Conservation (phyloP, 1,139 yeast genomes). For the Blastobotrys serpentis region DNA sequence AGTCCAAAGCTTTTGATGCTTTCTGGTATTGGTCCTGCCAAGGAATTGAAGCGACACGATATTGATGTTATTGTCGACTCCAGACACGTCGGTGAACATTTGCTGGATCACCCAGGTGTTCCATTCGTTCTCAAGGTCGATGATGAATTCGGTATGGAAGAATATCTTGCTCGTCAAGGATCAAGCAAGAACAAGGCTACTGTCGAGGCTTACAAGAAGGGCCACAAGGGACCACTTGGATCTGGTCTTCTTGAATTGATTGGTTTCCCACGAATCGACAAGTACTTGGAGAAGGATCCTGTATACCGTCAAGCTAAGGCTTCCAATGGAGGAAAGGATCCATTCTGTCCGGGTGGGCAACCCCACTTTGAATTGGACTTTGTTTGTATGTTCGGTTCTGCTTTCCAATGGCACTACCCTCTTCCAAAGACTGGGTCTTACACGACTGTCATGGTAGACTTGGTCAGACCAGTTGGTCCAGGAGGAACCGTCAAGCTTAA, state of each 20-base stretch:
- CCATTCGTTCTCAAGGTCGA: constrained; percentile 29
- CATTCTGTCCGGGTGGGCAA: constrained; percentile 31
- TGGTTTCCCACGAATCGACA: constrained; percentile 23
- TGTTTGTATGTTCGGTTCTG: constrained; percentile 30
- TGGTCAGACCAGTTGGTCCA: constrained; percentile 32
- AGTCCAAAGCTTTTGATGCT: constrained; percentile 35
- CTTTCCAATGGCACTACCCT: constrained; percentile 34
- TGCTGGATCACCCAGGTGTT: constrained; percentile 35
- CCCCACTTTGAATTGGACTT: constrained; percentile 33
- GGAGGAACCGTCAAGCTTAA: constrained; percentile 30
- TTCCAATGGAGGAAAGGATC: constrained; percentile 31
- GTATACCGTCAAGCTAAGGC: constrained; percentile 26
- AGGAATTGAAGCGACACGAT: constrained; percentile 27
- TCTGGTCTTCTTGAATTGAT: constrained; percentile 30
- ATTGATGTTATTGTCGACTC: constrained; percentile 31
- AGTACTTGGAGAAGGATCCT: constrained; percentile 27
- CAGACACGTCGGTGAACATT: constrained; percentile 33
- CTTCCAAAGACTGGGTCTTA: constrained; percentile 29
- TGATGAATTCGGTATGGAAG: constrained; percentile 29
- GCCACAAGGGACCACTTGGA: constrained; percentile 26
- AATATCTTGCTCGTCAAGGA: constrained; percentile 25
- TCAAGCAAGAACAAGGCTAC: constrained; percentile 22
- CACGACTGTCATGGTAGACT: constrained; percentile 29
- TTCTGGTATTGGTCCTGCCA: constrained; percentile 33
- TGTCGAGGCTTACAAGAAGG: constrained; percentile 21